Evolutionary conservation across 495 filamentous ascomycete genomes (phyloP).

Genomic region (Emericellopsis terricola): DNA sequence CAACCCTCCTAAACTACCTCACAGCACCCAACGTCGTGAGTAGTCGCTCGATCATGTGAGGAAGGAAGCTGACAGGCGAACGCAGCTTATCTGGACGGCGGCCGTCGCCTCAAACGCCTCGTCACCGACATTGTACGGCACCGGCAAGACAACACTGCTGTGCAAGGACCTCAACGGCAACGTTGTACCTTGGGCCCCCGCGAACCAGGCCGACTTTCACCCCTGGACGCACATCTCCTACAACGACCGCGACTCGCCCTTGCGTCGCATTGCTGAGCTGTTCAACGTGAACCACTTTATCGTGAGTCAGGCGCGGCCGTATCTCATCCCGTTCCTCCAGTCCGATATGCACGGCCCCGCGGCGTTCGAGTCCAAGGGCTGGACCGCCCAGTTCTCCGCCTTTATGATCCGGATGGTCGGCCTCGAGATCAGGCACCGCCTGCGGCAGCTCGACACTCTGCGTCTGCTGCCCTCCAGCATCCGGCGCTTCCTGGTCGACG

Average conservation of each 20-base stretch:
- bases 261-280: slow-evolving; percentile 69
- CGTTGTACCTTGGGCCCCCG: slow-evolving; percentile 63
- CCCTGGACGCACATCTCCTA: slow-evolving; percentile 52
- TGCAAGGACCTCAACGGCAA: slow-evolving; percentile 69
- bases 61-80: slow-evolving; percentile 4
- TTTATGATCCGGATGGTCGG: slow-evolving; percentile 52
- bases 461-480: slow-evolving; percentile 49
- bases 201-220: slow-evolving; percentile 45
- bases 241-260: slow-evolving; percentile 60
- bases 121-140: slow-evolving; percentile 41
- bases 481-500: slow-evolving; percentile 70
- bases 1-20: slow-evolving; percentile 78
- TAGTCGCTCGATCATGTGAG: slow-evolving; percentile 6
- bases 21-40: slow-evolving; percentile 86
- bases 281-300: slow-evolving; percentile 92
- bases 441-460: slow-evolving; percentile 66
- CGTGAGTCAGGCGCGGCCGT: slow-evolving; percentile 60
- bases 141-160: slow-evolving; percentile 43
- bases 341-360: slow-evolving; percentile 65
- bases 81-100: slow-evolving; percentile 75
- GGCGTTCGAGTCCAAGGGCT: slow-evolving; percentile 35
- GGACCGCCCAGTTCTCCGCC: slow-evolving; percentile 35
- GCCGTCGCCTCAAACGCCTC: slow-evolving; percentile 84
- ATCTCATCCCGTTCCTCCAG: slow-evolving; percentile 69
- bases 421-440: slow-evolving; percentile 63